A percentile compares a stretch with the other conserved stretches of the same genome.
These are phyloP conservation scores for Aquilaria agallochum DNA, from an alignment of 441 rosid species.

Conservation along the genomic window DNA sequence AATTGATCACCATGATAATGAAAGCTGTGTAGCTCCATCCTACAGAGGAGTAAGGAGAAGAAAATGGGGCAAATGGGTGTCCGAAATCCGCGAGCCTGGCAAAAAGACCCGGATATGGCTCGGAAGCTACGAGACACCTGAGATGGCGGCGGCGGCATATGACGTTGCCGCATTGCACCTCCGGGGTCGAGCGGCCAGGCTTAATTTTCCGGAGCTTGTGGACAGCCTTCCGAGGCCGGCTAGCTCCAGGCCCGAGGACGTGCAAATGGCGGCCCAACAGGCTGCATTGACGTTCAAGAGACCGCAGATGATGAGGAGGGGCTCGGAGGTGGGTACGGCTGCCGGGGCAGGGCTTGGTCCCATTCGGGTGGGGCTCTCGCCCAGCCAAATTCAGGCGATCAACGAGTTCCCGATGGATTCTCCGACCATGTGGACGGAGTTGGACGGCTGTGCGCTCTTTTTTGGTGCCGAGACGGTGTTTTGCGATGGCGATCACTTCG, in stretches of 20 bases:
- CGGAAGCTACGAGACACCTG: conserved; percentile 79
- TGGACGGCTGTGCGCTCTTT: conserved; percentile 19
- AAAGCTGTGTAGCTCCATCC: conserved; percentile 20
- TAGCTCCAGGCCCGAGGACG: conserved; percentile 46
- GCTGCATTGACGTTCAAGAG: conserved; percentile 41
- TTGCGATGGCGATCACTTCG: neutral
- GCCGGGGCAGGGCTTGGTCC: conserved; percentile 15
- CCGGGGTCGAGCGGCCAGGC: conserved; percentile 52
- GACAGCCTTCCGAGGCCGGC: conserved; percentile 45
- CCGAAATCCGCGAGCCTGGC: conserved; percentile 90
- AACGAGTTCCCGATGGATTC: conserved; percentile 80
- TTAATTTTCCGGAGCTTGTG: conserved; percentile 61
- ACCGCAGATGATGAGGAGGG: neutral
- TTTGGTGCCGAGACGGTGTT: conserved; percentile 10
- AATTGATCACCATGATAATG: conserved; percentile 1
- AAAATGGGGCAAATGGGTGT: conserved; percentile 97
- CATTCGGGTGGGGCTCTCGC: conserved; percentile 51
- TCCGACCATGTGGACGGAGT: conserved; percentile 60
- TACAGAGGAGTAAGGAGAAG: conserved; percentile 75
- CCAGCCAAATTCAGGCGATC: conserved; percentile 76
- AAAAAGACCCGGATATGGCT: conserved; percentile 79
- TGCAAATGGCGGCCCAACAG: conserved; percentile 71
- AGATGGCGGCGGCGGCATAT: conserved; percentile 91
- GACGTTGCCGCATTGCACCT: conserved; percentile 73
- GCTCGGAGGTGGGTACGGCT: conserved; percentile 5